Evolutionary conservation across 1,139 yeast species (phyloP).

Genomic region (Tardiomyces depauwii): DNA sequence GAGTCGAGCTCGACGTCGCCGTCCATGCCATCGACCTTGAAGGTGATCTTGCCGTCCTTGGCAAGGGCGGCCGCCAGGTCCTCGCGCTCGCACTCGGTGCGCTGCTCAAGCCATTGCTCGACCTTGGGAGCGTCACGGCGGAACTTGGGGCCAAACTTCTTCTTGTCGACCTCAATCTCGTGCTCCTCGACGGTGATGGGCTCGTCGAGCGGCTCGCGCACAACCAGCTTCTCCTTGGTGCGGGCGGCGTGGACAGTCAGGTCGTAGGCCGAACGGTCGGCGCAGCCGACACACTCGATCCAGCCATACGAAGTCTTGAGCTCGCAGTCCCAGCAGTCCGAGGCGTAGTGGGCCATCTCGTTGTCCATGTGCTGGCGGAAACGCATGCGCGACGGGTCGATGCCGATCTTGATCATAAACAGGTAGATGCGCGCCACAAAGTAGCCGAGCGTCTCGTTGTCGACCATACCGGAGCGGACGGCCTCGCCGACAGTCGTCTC

Average conservation of each 20-base stretch:
- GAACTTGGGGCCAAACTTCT: slow-evolving; percentile 95
- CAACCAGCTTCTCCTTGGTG: slow-evolving; percentile 90
- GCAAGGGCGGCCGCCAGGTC: slow-evolving; percentile 59
- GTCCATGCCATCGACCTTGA: slow-evolving; percentile 50
- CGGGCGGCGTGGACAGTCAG: slow-evolving; percentile 89
- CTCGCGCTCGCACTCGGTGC: slow-evolving; percentile 83
- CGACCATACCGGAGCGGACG: slow-evolving; percentile 76
- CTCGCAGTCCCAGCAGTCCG: slow-evolving; percentile 99
- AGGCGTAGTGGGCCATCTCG: slow-evolving; percentile 99
- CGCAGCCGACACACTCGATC: slow-evolving; percentile 99
- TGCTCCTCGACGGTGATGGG: slow-evolving; percentile 75
- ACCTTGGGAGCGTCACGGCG: slow-evolving; percentile 94
- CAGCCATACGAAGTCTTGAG: slow-evolving; percentile 92
- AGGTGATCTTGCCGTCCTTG: slow-evolving; percentile 51
- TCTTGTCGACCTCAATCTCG: slow-evolving; percentile 82
- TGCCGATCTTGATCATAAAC: slow-evolving; percentile 83
- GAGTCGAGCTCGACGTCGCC: slow-evolving; percentile 59
- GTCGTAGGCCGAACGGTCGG: slow-evolving; percentile 98
- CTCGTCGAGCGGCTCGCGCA: slow-evolving; percentile 76
- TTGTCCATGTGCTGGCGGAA: slow-evolving; percentile 98
- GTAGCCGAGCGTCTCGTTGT: slow-evolving; percentile 94
- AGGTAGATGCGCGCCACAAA: slow-evolving; percentile 85
- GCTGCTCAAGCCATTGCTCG: slow-evolving; percentile 62
- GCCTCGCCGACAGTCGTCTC: slow-evolving; percentile 80
- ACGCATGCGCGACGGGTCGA: slow-evolving; percentile 70